phyloP scores from a whole-genome alignment of 192 early-diverging fungal genomes.

The Coemansia umbellata region DNA sequence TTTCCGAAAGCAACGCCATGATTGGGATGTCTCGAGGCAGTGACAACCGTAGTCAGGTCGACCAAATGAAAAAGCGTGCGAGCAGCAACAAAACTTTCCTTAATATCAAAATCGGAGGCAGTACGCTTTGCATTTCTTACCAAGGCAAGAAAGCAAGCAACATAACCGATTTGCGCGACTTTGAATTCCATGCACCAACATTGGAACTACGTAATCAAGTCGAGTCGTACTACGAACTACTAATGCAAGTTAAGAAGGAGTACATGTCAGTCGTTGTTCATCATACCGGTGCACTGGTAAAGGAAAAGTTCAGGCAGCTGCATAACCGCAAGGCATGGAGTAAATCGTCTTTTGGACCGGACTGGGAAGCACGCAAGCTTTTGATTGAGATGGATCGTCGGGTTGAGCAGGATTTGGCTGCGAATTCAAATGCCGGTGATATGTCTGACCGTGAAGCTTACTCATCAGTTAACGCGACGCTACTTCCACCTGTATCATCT shows the following conservation, averaged over 20 bases:
- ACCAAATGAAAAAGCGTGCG: conserved; percentile 83
- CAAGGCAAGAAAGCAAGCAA: conserved; percentile 60
- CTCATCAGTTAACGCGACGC: not conserved
- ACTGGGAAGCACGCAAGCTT: conserved; percentile 42
- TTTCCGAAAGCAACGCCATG: conserved; percentile 30
- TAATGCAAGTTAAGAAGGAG: conserved; percentile 54
- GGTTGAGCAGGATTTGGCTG: conserved; percentile 35
- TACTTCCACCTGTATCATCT: not conserved
- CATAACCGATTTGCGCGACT: conserved; percentile 49
- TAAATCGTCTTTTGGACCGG: conserved; percentile 45
- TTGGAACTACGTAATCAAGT: conserved; percentile 51
- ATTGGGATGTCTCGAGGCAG: conserved; percentile 30
- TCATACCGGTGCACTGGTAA: conserved; percentile 51
- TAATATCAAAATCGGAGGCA: conserved; percentile 82
- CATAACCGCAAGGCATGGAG: conserved; percentile 52
- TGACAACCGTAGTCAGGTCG: conserved; percentile 53
- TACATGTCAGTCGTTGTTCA: conserved; percentile 48
- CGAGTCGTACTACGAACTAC: conserved; percentile 51
- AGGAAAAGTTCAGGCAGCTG: conserved; percentile 51
- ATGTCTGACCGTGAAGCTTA: not conserved
- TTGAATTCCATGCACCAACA: conserved; percentile 49
- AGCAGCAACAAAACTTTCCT: conserved; percentile 85
- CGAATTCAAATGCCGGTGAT: conserved; percentile 4
- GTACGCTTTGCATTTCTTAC: conserved; percentile 80
- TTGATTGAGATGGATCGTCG: conserved; percentile 44